phyloP scores from a whole-genome alignment of 2,329 filamentous ascomycete species.

The Claviceps fusiformis region DNA sequence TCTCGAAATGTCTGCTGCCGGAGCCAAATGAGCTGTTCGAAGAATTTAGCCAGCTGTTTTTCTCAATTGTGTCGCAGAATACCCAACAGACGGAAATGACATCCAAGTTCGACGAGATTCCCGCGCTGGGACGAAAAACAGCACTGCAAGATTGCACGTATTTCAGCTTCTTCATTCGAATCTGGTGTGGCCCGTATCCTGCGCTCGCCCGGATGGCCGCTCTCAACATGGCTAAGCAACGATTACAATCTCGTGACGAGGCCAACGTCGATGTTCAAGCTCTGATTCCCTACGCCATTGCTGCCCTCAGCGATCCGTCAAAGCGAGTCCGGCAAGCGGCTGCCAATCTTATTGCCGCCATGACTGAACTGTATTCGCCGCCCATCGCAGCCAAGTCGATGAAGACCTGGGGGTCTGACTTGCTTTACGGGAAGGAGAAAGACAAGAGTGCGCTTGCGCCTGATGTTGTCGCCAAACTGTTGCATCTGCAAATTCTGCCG shows the following conservation, averaged over 20 bases:
- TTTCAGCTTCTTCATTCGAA: constrained; percentile 60
- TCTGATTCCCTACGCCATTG: constrained; percentile 68
- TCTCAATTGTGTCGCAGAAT: constrained; percentile 35
- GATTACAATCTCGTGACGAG: constrained; percentile 37
- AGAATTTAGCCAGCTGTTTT: constrained; percentile 45
- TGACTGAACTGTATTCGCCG: constrained; percentile 36
- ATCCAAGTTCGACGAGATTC: constrained; percentile 37
- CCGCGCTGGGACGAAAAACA: constrained; percentile 38
- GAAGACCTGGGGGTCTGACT: constrained; percentile 44
- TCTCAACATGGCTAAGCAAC: constrained; percentile 47
- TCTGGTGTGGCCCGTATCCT: constrained; percentile 61
- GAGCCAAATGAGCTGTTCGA: constrained; percentile 39
- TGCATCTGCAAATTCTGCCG: constrained; percentile 56
- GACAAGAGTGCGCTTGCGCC: constrained; percentile 40
- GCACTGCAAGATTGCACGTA: constrained; percentile 52
- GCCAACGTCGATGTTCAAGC: constrained; percentile 56
- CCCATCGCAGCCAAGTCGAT: constrained; percentile 24
- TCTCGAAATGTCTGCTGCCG: constrained; percentile 39
- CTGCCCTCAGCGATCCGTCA: constrained; percentile 61
- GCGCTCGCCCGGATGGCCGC: constrained; percentile 56
- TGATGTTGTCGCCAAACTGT: constrained; percentile 44
- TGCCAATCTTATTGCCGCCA: constrained; percentile 47
- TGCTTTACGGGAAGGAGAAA: constrained; percentile 46
- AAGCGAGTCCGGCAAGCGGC: constrained; percentile 65
- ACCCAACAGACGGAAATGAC: constrained; percentile 25